Conservation (phyloP, 78 protist genomes). For the Anaeramoeba flamelloides region DNA sequence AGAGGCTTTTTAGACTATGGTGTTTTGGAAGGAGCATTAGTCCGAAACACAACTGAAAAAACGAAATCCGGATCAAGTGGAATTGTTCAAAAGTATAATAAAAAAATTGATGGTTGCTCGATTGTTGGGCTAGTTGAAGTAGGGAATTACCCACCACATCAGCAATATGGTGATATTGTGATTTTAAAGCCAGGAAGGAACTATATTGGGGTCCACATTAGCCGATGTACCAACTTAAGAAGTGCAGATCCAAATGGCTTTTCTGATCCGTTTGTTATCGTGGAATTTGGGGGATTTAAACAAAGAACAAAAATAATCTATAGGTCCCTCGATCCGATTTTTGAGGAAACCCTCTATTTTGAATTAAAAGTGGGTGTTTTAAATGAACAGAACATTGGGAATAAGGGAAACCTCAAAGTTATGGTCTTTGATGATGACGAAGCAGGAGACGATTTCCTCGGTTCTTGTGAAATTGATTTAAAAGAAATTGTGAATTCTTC, state of each 20-base stretch:
- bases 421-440: neutral
- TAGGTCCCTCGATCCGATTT: neutral
- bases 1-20: neutral
- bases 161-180: neutral
- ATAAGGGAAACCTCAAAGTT: neutral
- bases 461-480: neutral
- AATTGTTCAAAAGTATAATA: neutral
- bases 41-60: too few relatives aligned
- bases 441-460: neutral
- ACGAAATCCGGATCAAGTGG: too few relatives aligned
- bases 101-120: neutral
- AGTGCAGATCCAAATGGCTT: neutral
- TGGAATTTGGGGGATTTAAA: neutral
- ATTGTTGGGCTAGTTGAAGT: neutral
- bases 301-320: neutral
- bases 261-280: neutral
- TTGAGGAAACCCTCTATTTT: neutral
- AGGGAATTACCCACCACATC: neutral
- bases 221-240: neutral
- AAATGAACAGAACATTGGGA: neutral
- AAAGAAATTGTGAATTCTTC: neutral
- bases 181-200: neutral
- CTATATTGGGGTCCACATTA: neutral
- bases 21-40: neutral
- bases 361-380: neutral